phyloP scores from a whole-genome alignment of 2,329 filamentous ascomycete genomes.

The Purpureocillium takamizusanense region DNA sequence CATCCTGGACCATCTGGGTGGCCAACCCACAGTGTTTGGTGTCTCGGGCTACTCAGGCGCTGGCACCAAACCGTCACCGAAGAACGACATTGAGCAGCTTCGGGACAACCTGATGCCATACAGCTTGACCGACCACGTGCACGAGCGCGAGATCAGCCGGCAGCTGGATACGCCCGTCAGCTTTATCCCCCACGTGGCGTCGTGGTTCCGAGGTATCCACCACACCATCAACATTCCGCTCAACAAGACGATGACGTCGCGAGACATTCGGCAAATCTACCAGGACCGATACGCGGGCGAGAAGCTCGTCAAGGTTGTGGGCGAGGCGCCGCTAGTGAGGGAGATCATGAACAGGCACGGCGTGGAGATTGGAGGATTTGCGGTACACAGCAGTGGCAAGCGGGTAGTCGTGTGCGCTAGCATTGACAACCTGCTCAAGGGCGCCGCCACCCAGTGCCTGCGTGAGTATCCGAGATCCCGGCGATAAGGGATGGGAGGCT shows the following conservation, averaged over 20 bases:
- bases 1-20: slow-evolving; percentile 65
- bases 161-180: slow-evolving; percentile 68
- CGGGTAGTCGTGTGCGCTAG: slow-evolving; percentile 84
- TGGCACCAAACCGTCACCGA: slow-evolving; percentile 85
- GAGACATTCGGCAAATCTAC: slow-evolving; percentile 89
- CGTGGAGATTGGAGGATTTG: slow-evolving; percentile 90
- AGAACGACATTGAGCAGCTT: slow-evolving; percentile 81
- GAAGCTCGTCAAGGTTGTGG: slow-evolving; percentile 86
- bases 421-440: slow-evolving; percentile 91
- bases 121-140: slow-evolving; percentile 72
- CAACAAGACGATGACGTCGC: slow-evolving; percentile 75
- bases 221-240: slow-evolving; percentile 88
- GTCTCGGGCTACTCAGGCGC: slow-evolving; percentile 92
- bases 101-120: slow-evolving; percentile 87
- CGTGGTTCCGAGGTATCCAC: slow-evolving; percentile 94
- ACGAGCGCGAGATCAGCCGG: slow-evolving; percentile 79
- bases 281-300: slow-evolving; percentile 94
- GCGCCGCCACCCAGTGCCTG: slow-evolving; percentile 84
- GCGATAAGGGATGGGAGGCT: slow-evolving; percentile 32
- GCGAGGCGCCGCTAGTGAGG: slow-evolving; percentile 80
- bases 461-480: slow-evolving; percentile 46
- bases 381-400: slow-evolving; percentile 83
- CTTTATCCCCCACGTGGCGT: slow-evolving; percentile 91
- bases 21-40: slow-evolving; percentile 76
- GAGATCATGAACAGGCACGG: slow-evolving; percentile 77